Evolutionary conservation across 805 yeast genomes (phyloP).

Genomic region (Pichia scutulata): DNA sequence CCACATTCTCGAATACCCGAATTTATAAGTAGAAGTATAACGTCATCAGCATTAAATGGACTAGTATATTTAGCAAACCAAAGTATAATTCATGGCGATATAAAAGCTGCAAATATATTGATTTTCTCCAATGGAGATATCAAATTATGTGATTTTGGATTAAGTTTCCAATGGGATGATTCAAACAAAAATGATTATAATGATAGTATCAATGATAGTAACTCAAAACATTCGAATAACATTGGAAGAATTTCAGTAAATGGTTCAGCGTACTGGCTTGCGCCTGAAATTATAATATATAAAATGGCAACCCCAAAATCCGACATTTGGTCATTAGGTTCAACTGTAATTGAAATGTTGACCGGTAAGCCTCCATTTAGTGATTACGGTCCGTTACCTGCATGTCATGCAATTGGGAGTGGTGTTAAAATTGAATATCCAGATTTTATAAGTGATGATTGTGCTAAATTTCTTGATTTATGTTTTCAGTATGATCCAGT

Average conservation of each 20-base stretch:
- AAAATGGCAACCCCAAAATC: slow-evolving; percentile 77
- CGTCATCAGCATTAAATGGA: slow-evolving; percentile 50
- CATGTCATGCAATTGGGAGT: slow-evolving; percentile 75
- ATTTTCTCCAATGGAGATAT: slow-evolving; percentile 45
- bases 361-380: slow-evolving; percentile 87
- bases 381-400: slow-evolving; percentile 66
- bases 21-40: slow-evolving; percentile 39
- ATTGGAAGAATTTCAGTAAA: slow-evolving; percentile 35
- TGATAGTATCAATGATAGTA: slow-evolving; percentile 22
- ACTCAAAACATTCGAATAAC: slow-evolving; percentile 27
- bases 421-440: slow-evolving; percentile 70
- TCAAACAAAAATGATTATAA: slow-evolving; percentile 3
- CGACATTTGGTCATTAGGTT: slow-evolving; percentile 91
- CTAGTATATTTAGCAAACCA: slow-evolving; percentile 59
- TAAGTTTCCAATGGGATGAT: slow-evolving; percentile 38
- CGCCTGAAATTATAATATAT: slow-evolving; percentile 73
- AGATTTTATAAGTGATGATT: slow-evolving; percentile 17
- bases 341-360: slow-evolving; percentile 82
- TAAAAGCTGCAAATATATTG: slow-evolving; percentile 67
- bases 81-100: slow-evolving; percentile 71
- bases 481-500: slow-evolving; percentile 67
- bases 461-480: slow-evolving; percentile 44
- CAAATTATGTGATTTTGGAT: slow-evolving; percentile 73
- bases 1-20: slow-evolving; percentile 51
- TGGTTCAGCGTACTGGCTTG: slow-evolving; percentile 99